Percentiles rank a stretch among this genome's conserved stretches.
Conservation (phyloP, 2,329 filamentous ascomycete genomes). For the Fusarium sp. region DNA sequence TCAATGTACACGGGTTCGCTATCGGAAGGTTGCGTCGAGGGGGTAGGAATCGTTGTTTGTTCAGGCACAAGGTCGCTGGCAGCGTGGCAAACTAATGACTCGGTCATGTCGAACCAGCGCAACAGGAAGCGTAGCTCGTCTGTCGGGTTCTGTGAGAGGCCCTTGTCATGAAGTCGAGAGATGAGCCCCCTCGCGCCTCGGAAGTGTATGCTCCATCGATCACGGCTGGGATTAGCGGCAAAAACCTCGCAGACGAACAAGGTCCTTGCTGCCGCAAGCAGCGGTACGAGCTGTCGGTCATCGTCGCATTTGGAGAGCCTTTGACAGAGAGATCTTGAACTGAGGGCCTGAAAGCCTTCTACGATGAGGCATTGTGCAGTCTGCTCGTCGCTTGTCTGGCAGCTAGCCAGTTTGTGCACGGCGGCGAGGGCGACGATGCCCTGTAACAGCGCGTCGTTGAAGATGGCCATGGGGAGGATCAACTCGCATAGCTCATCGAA, state of each 20-base stretch:
- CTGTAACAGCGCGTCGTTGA: conserved; percentile 25
- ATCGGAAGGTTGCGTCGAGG: conserved; percentile 14
- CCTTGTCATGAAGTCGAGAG: conserved; percentile 17
- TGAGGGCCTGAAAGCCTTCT: conserved; percentile 29
- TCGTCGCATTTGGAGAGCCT: conserved; percentile 23
- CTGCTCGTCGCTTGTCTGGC: conserved; percentile 27
- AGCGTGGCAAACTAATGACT: conserved; percentile 28
- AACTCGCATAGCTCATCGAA: conserved; percentile 30
- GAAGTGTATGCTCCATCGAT: conserved; percentile 34
- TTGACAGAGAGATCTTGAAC: conserved; percentile 29
- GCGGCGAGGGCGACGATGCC: conserved; percentile 29
- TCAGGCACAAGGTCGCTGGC: conserved; percentile 19
- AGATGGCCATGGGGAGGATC: conserved; percentile 31
- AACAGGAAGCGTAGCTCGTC: conserved; percentile 28
- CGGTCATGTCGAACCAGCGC: conserved; percentile 34
- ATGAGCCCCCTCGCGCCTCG: conserved; percentile 27
- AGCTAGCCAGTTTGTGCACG: conserved; percentile 26
- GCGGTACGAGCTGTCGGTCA: conserved; percentile 19
- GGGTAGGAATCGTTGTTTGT: conserved; percentile 25
- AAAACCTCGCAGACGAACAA: conserved; percentile 34
- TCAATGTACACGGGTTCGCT: conserved; percentile 28
- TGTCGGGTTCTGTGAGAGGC: conserved; percentile 7
- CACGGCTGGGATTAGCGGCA: conserved; percentile 24
- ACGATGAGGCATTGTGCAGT: conserved; percentile 19
- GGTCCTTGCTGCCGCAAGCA: conserved; percentile 19